Evolutionary conservation across 2,329 filamentous ascomycete species (phyloP).

Genomic region (Fusarium sp.): DNA sequence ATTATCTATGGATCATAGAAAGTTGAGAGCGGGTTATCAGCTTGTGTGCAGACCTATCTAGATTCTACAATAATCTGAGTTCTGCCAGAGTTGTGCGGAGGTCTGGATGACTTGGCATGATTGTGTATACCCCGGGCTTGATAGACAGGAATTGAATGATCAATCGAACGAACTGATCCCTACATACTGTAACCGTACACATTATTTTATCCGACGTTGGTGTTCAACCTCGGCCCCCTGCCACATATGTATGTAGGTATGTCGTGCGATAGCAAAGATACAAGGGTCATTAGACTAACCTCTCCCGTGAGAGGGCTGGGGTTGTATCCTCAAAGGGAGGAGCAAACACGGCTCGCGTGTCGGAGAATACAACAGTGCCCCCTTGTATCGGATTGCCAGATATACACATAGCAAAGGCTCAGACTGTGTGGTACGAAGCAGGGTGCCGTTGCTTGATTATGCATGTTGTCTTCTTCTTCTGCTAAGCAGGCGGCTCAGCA

Average conservation of each 20-base stretch:
- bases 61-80: conserved; percentile 1
- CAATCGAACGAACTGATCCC: not conserved
- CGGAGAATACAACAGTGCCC: conserved; percentile 27
- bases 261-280: conserved; percentile 16
- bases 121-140: conserved; percentile 17
- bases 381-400: not conserved
- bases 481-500: conserved; percentile 20
- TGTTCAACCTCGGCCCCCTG: conserved; percentile 7
- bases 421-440: conserved; percentile 12
- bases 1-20: conserved; percentile 31
- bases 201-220: conserved; percentile 12
- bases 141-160: conserved; percentile 21
- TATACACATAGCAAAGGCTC: not conserved
- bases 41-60: conserved; percentile 4
- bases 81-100: not conserved
- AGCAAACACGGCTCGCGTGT: conserved; percentile 17
- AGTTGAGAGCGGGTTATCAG: not conserved
- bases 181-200: not conserved
- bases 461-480: conserved; percentile 4
- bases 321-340: conserved; percentile 23
- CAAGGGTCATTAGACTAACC: conserved; percentile 12
- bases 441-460: conserved; percentile 4
- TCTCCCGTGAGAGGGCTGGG: conserved; percentile 2
- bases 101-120: conserved; percentile 13
- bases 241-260: conserved; percentile 1